A percentile compares a stretch with the other conserved stretches of the same genome.
These are phyloP conservation scores for Immersiporthe knoxdaviesiana DNA, from an alignment of 2,329 filamentous ascomycete genomes.

Conservation along the genomic window DNA sequence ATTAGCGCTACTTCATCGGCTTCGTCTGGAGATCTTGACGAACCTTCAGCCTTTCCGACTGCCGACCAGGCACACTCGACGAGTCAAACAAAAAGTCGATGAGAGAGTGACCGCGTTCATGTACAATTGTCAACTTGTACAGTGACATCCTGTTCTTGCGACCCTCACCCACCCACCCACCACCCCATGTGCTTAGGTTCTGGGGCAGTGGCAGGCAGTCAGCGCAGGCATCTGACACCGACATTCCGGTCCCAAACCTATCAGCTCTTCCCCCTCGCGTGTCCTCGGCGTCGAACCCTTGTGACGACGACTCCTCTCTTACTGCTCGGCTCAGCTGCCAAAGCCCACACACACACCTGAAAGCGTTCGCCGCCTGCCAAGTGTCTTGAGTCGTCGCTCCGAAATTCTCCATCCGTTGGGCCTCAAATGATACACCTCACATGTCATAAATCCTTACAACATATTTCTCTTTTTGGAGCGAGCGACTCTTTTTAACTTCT, in stretches of 20 bases:
- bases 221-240: conserved; percentile 24
- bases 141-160: conserved; percentile 7
- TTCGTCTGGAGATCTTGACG: not conserved
- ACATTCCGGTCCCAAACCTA: conserved; percentile 21
- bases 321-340: conserved; percentile 11
- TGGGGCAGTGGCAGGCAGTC: conserved; percentile 16
- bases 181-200: not conserved
- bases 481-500: not conserved
- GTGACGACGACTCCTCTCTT: not conserved
- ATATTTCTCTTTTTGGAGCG: too few relatives aligned
- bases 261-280: conserved; percentile 20
- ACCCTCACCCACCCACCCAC: too few relatives aligned
- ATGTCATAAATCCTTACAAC: not conserved
- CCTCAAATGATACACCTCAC: not conserved
- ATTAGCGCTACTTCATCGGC: not conserved
- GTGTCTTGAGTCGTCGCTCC: conserved; percentile 3
- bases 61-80: not conserved
- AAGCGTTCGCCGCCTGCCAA: conserved; percentile 6
- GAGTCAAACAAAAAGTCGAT: not conserved
- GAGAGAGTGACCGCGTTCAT: not conserved
- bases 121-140: not conserved
- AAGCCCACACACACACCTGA: not conserved
- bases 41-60: not conserved
- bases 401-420: not conserved
- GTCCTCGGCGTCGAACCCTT: conserved; percentile 14